These are phyloP conservation scores for Fusarium sp. DNA, from an alignment of 2,329 filamentous ascomycete genomes.

Conservation along the genomic window DNA sequence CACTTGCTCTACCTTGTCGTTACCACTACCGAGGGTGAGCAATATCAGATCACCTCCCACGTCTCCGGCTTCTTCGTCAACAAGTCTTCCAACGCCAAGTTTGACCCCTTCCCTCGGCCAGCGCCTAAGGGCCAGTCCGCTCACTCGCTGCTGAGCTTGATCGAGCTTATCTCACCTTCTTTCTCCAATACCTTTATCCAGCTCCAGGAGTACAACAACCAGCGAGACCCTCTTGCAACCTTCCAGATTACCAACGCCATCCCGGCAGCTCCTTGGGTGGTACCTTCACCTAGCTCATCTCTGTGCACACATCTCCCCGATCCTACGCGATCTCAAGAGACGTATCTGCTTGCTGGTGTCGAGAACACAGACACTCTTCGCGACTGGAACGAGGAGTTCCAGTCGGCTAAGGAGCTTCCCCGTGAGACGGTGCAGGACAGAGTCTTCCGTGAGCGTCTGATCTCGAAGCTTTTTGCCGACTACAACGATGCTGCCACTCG, in stretches of 20 bases:
- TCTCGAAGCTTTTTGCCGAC: conserved; percentile 96
- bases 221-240: conserved; percentile 87
- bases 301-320: conserved; percentile 81
- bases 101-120: conserved; percentile 86
- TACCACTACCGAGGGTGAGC: conserved; percentile 93
- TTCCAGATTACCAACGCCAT: conserved; percentile 97
- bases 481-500: conserved; percentile 96
- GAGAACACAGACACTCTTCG: conserved; percentile 94
- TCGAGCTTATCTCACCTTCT: conserved; percentile 82
- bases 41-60: conserved; percentile 91
- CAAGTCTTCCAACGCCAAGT: conserved; percentile 94
- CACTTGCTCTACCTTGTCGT: conserved; percentile 91
- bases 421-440: conserved; percentile 95
- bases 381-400: conserved; percentile 99
- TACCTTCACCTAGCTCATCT: conserved; percentile 74
- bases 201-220: conserved; percentile 85
- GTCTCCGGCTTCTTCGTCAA: conserved; percentile 97
- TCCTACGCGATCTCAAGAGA: conserved; percentile 90
- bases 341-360: conserved; percentile 86
- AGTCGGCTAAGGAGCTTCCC: conserved; percentile 93
- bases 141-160: conserved; percentile 86
- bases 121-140: conserved; percentile 81
- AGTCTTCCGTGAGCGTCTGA: conserved; percentile 92
- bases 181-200: conserved; percentile 81
- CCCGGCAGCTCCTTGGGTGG: conserved; percentile 91